Percentiles rank a stretch among this genome's conserved stretches.
phyloP scores from a whole-genome alignment of 768 basidiomycete genomes.

The Termitomyces sp. region DNA sequence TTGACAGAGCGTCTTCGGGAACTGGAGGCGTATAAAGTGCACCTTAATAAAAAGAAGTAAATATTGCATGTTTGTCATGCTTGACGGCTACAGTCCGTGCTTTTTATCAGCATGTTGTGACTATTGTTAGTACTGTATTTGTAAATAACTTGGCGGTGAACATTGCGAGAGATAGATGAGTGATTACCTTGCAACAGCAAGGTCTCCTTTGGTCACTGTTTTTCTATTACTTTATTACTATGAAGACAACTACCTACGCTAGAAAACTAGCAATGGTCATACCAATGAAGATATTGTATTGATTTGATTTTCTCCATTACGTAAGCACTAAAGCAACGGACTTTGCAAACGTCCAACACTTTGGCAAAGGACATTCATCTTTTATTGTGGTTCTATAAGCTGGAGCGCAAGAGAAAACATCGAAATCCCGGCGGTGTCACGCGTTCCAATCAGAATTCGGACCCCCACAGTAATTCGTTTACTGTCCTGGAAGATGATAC shows the following conservation, averaged over 20 bases:
- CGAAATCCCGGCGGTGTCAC: neutral
- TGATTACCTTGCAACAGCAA: too few relatives aligned
- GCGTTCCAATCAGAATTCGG: neutral
- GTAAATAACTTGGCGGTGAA: neutral
- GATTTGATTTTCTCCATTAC: neutral
- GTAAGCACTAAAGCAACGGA: neutral
- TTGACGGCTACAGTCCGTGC: neutral
- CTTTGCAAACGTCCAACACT: neutral
- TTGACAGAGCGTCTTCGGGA: conserved; percentile 84
- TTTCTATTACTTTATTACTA: too few relatives aligned
- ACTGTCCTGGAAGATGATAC: neutral
- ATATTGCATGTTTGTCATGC: neutral
- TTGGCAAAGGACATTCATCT: too few relatives aligned
- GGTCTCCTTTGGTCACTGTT: too few relatives aligned
- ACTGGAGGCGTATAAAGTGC: conserved; percentile 60
- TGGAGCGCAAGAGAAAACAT: conserved; percentile 1
- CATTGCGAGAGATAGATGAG: too few relatives aligned
- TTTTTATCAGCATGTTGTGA: neutral
- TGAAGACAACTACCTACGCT: too few relatives aligned
- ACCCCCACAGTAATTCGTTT: neutral
- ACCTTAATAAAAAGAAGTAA: conserved; percentile 32
- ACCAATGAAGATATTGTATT: too few relatives aligned
- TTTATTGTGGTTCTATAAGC: neutral
- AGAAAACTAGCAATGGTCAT: too few relatives aligned
- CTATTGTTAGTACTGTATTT: neutral